These are phyloP conservation scores for Coelastrella sp. DNA, from an alignment of 139 green algal genomes.

Conservation along the genomic window DNA sequence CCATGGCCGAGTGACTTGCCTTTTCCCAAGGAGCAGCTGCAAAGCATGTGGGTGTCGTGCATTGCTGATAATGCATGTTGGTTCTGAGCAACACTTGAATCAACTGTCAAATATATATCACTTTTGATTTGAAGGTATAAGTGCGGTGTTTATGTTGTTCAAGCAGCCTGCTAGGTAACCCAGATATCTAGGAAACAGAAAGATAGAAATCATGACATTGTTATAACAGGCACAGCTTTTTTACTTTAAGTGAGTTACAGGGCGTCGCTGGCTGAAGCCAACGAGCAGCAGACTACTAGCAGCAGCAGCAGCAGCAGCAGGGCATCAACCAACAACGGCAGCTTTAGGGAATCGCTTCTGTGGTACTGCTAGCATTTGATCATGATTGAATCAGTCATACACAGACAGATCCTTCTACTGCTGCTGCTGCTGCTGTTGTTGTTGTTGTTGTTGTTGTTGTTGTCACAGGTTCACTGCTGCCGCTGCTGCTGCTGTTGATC, in stretches of 20 bases:
- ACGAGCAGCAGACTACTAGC: too few species aligned
- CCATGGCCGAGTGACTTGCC: neutral
- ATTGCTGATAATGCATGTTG: neutral
- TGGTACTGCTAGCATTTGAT: neutral
- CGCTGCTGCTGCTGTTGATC: slow-evolving; percentile 5
- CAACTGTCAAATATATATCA: neutral
- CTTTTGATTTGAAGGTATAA: neutral
- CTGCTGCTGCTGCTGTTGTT: neutral
- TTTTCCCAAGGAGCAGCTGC: neutral
- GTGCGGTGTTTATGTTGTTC: too few species aligned
- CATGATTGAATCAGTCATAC: too few species aligned
- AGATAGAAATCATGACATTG: too few species aligned
- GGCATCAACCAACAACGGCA: too few species aligned
- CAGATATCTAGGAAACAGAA: too few species aligned
- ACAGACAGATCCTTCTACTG: neutral
- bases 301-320: too few species aligned
- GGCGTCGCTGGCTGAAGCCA: too few species aligned
- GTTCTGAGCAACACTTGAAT: neutral
- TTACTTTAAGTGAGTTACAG: too few species aligned
- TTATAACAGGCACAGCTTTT: too few species aligned
- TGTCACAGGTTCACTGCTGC: neutral
- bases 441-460: neutral
- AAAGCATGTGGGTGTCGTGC: neutral
- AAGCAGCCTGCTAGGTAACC: too few species aligned
- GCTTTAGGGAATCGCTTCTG: too few species aligned